Percentiles rank a stretch among this genome's conserved stretches.
phyloP scores from a whole-genome alignment of 352 stramenopile species.

The Globisporangium radiosum region DNA sequence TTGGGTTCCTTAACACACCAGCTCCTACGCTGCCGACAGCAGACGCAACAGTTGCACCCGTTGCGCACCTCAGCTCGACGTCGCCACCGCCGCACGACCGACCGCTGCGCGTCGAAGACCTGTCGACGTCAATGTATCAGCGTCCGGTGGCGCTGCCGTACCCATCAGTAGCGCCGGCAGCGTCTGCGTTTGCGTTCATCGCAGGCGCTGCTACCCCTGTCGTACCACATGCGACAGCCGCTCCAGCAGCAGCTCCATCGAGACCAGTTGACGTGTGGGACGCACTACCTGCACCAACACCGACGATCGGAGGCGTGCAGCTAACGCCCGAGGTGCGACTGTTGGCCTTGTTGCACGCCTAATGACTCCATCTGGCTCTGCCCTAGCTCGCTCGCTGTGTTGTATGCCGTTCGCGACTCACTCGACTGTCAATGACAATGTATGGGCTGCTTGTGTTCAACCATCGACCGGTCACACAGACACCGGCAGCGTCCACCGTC shows the following conservation, averaged over 20 bases:
- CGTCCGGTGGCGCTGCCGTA: conserved; percentile 2
- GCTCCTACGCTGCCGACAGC: neutral
- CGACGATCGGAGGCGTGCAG: conserved; percentile 8
- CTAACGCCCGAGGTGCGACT: neutral
- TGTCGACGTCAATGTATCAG: conserved; percentile 6
- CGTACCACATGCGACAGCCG: neutral
- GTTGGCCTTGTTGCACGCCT: neutral
- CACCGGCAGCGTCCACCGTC: too few species aligned
- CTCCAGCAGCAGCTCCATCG: conserved; percentile 13
- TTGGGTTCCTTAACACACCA: conserved; percentile 27
- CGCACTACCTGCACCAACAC: conserved; percentile 40
- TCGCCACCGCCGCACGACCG: conserved; percentile 11
- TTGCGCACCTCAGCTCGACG: conserved; percentile 8
- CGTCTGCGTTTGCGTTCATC: conserved; percentile 55
- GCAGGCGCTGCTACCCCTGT: conserved; percentile 6
- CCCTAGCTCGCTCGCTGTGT: neutral
- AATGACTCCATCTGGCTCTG: neutral
- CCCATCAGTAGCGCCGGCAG: neutral
- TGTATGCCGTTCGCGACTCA: neutral
- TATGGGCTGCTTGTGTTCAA: too few species aligned
- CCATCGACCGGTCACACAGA: too few species aligned
- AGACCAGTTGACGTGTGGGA: conserved; percentile 47
- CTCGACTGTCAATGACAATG: neutral
- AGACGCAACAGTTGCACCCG: neutral
- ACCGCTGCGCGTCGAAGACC: conserved; percentile 12